phyloP scores from a whole-genome alignment of 352 stramenopile genomes.

The Phytophthora pisi region DNA sequence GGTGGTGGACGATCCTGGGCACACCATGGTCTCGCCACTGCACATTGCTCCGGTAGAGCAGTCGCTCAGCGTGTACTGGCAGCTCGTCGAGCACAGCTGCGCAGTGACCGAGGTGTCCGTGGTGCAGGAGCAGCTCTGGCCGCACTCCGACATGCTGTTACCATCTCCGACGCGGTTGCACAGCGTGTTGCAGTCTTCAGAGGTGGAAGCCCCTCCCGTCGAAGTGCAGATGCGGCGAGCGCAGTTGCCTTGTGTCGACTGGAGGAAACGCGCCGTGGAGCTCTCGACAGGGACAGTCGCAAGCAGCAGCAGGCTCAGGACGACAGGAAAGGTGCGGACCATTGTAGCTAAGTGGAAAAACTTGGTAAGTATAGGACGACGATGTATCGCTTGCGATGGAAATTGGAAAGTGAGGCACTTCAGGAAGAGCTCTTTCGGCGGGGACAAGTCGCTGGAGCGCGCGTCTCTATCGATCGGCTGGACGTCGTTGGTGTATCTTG shows the following conservation, averaged over 20 bases:
- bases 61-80: constrained; percentile 24
- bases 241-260: constrained; percentile 31
- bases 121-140: constrained; percentile 31
- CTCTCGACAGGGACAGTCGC: constrained; percentile 15
- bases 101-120: constrained; percentile 20
- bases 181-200: constrained; percentile 35
- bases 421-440: not conserved
- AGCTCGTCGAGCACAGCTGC: constrained; percentile 28
- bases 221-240: constrained; percentile 27
- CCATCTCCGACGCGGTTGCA: constrained; percentile 32
- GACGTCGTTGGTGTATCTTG: constrained; percentile 17
- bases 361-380: constrained; percentile 7
- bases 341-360: constrained; percentile 10
- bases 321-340: constrained; percentile 18
- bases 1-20: constrained; percentile 15
- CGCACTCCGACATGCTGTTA: constrained; percentile 34
- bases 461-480: constrained; percentile 11
- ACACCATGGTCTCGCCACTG: constrained; percentile 32
- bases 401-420: constrained; percentile 28
- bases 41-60: constrained; percentile 27
- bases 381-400: constrained; percentile 24
- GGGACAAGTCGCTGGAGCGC: constrained; percentile 1
- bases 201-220: constrained; percentile 16
- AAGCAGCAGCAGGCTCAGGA: constrained; percentile 14
- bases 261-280: constrained; percentile 20